These are phyloP conservation scores for Mycena chlorophos DNA, from an alignment of 768 basidiomycete species.

Conservation along the genomic window DNA sequence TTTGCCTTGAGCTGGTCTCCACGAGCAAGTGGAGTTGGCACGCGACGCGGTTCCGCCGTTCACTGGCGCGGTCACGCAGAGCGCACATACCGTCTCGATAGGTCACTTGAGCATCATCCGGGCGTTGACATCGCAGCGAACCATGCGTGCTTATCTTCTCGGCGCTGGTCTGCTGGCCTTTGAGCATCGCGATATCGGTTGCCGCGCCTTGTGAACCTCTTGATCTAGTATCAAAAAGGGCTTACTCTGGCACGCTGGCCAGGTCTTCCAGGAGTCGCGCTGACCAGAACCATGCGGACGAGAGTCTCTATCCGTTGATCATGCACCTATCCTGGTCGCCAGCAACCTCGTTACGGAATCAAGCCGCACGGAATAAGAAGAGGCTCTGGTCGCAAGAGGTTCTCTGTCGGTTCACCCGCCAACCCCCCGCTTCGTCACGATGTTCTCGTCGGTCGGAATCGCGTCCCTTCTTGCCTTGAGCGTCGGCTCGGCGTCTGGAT, in stretches of 20 bases:
- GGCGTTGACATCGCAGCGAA: too few relatives aligned
- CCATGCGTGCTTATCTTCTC: not conserved
- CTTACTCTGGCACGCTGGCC: not conserved
- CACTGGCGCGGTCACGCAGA: too few relatives aligned
- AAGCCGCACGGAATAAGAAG: constrained; percentile 11
- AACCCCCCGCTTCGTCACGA: constrained; percentile 1
- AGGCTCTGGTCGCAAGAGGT: not conserved
- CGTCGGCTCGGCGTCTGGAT: constrained; percentile 10
- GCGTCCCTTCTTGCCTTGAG: constrained; percentile 15
- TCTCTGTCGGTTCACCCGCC: constrained; percentile 3
- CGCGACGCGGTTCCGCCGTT: too few relatives aligned
- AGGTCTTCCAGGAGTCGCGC: constrained; percentile 1
- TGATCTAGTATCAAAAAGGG: constrained; percentile 2
- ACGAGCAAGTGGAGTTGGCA: too few relatives aligned
- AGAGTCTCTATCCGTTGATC: not conserved
- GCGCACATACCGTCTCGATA: too few relatives aligned
- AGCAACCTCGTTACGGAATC: constrained; percentile 11
- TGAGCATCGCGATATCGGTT: too few relatives aligned
- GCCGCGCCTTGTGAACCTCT: too few relatives aligned
- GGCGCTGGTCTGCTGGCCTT: not conserved
- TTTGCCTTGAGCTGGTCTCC: too few relatives aligned
- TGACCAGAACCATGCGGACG: constrained; percentile 16
- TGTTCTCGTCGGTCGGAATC: constrained; percentile 13
- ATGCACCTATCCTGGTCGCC: not conserved
- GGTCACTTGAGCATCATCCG: too few relatives aligned